These are phyloP conservation scores for Pleurotus djamor DNA, from an alignment of 768 basidiomycete species.

Conservation along the genomic window DNA sequence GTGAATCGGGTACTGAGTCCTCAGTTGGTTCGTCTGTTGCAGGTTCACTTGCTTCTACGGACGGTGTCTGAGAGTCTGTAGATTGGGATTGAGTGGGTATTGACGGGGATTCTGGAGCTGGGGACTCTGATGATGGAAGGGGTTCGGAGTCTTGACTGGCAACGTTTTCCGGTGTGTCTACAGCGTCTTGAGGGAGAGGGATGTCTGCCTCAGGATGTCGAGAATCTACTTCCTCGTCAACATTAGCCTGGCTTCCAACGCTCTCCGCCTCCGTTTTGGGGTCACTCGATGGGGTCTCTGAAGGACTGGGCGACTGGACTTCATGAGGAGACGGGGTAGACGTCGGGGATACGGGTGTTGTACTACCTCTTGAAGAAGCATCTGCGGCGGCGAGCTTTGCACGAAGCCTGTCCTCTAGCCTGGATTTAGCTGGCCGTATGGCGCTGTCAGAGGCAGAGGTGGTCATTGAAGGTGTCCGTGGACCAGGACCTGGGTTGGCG, in stretches of 20 bases:
- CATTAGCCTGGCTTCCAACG: not conserved
- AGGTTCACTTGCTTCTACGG: too few species aligned
- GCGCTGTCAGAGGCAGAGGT: constrained; percentile 6
- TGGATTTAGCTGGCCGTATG: constrained; percentile 42
- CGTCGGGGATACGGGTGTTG: constrained; percentile 34
- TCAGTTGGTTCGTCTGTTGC: too few species aligned
- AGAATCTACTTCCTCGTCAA: not conserved
- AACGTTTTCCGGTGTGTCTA: not conserved
- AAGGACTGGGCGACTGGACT: not conserved
- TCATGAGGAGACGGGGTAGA: constrained; percentile 18
- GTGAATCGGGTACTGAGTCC: too few species aligned
- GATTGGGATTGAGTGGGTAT: not conserved
- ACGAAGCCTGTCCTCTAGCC: constrained; percentile 75
- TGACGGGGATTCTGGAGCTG: not conserved
- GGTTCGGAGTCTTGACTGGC: not conserved
- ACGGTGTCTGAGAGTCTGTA: not conserved
- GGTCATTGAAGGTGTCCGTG: constrained; percentile 14
- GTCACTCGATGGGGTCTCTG: not conserved
- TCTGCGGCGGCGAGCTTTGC: constrained; percentile 58
- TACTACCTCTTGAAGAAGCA: constrained; percentile 34
- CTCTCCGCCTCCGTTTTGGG: not conserved
- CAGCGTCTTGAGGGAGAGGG: constrained; percentile 1
- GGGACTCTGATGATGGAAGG: not conserved
- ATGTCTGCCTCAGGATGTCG: constrained; percentile 4
- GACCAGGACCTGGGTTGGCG: constrained; percentile 21